Conservation (phyloP, 2,329 filamentous ascomycete genomes). For the Clathrospora elynae region DNA sequence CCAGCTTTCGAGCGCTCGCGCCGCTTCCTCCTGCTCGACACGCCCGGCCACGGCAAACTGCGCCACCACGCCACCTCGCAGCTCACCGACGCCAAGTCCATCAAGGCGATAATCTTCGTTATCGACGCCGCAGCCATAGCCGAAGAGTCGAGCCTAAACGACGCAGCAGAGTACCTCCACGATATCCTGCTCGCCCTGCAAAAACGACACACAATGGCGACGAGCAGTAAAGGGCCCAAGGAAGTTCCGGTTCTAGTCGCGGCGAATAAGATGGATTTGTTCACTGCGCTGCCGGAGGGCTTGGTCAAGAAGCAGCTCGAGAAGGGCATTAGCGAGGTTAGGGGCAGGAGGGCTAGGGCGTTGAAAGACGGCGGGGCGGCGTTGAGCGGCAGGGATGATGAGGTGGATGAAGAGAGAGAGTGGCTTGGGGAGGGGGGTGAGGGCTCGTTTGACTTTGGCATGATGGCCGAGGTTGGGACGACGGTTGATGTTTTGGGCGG, state of each 20-base stretch:
- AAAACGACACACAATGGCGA: conserved; percentile 65
- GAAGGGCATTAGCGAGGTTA: conserved; percentile 77
- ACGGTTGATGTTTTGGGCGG: conserved; percentile 78
- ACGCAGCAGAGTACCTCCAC: conserved; percentile 84
- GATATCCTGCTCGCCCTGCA: conserved; percentile 85
- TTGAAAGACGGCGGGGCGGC: conserved; percentile 81
- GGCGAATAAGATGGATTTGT: conserved; percentile 94
- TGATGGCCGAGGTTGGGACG: conserved; percentile 83
- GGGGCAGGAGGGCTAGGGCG: conserved; percentile 75
- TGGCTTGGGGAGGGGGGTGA: conserved; percentile 84
- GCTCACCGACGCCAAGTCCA: conserved; percentile 53
- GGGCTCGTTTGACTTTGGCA: conserved; percentile 75
- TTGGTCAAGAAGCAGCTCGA: conserved; percentile 79
- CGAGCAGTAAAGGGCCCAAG: conserved; percentile 61
- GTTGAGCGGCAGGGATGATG: conserved; percentile 58
- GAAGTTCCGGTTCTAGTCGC: conserved; percentile 79
- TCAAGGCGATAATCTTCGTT: conserved; percentile 80
- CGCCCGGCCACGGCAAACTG: conserved; percentile 93
- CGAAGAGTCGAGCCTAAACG: conserved; percentile 60
- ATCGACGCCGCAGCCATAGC: conserved; percentile 73
- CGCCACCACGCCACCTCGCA: conserved; percentile 68
- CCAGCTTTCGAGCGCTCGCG: conserved; percentile 60
- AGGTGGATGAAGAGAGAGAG: conserved; percentile 69
- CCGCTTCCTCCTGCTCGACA: conserved; percentile 81
- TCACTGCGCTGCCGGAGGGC: conserved; percentile 82